phyloP scores from a whole-genome alignment of 768 basidiomycete species.

The Chalciporus sphaerocephalus region DNA sequence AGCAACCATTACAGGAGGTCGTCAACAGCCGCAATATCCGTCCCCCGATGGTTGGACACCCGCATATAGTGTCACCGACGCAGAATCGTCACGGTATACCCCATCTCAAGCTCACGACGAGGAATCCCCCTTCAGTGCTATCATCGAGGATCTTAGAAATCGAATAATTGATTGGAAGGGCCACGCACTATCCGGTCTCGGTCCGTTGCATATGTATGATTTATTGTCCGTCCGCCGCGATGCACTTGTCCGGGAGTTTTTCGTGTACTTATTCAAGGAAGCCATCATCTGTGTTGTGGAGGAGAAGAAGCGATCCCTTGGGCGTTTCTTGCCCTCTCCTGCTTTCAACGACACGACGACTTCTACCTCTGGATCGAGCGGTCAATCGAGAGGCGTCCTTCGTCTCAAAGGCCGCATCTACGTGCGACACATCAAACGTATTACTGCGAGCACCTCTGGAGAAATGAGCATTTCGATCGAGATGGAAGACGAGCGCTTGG shows the following conservation, averaged over 20 bases:
- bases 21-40: conserved; percentile 14
- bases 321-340: conserved; percentile 67
- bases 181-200: conserved; percentile 84
- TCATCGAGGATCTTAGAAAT: conserved; percentile 84
- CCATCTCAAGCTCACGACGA: conserved; percentile 39
- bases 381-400: conserved; percentile 59
- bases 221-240: conserved; percentile 86
- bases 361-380: conserved; percentile 31
- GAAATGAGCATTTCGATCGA: conserved; percentile 95
- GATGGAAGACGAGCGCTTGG: conserved; percentile 93
- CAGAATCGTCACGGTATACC: conserved; percentile 29
- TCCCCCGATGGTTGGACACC: conserved; percentile 24
- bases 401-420: conserved; percentile 94
- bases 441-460: conserved; percentile 74
- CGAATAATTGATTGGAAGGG: conserved; percentile 97
- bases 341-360: conserved; percentile 50
- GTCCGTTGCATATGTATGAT: conserved; percentile 89
- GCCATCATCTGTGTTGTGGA: conserved; percentile 98
- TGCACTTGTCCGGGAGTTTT: conserved; percentile 86
- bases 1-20: background rate
- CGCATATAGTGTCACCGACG: conserved; percentile 28
- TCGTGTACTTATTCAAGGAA: conserved; percentile 94
- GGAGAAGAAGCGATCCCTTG: conserved; percentile 83
- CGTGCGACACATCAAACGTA: conserved; percentile 87
- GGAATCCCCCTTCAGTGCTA: conserved; percentile 73